Percentiles rank a stretch among this genome's conserved stretches.
Conservation (phyloP, 2,329 filamentous ascomycete species). For the Alternaria sp. region DNA sequence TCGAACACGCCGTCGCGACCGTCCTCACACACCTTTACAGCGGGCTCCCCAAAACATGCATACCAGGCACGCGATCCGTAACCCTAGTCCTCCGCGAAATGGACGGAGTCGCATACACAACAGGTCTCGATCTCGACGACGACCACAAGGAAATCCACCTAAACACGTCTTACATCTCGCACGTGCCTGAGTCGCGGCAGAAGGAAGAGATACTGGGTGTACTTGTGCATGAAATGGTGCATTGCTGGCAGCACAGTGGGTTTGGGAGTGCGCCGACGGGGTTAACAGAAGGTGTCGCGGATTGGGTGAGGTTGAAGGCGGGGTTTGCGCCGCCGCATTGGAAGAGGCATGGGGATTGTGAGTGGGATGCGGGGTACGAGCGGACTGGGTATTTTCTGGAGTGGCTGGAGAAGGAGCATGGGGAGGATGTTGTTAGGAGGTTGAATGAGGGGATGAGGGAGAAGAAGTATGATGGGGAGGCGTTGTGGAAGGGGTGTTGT, state of each 20-base stretch:
- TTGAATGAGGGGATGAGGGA: constrained; percentile 71
- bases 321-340: constrained; percentile 82
- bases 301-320: constrained; percentile 84
- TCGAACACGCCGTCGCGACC: constrained; percentile 67
- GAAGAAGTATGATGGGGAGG: constrained; percentile 67
- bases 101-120: constrained; percentile 88
- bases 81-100: constrained; percentile 82
- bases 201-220: constrained; percentile 78
- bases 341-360: constrained; percentile 63
- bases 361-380: constrained; percentile 92
- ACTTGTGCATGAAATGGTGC: constrained; percentile 89
- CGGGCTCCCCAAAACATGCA: constrained; percentile 32
- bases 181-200: constrained; percentile 42
- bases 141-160: constrained; percentile 96
- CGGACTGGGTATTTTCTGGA: constrained; percentile 90
- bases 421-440: constrained; percentile 57
- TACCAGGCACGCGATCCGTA: constrained; percentile 78
- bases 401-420: constrained; percentile 74
- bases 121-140: constrained; percentile 74
- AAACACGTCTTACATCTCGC: constrained; percentile 74
- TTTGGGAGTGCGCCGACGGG: constrained; percentile 66
- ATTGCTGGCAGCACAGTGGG: constrained; percentile 87
- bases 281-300: constrained; percentile 87
- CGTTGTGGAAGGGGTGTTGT: constrained; percentile 73
- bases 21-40: constrained; percentile 77